phyloP scores from a whole-genome alignment of 768 basidiomycete genomes.

The Tulasnella sp. region DNA sequence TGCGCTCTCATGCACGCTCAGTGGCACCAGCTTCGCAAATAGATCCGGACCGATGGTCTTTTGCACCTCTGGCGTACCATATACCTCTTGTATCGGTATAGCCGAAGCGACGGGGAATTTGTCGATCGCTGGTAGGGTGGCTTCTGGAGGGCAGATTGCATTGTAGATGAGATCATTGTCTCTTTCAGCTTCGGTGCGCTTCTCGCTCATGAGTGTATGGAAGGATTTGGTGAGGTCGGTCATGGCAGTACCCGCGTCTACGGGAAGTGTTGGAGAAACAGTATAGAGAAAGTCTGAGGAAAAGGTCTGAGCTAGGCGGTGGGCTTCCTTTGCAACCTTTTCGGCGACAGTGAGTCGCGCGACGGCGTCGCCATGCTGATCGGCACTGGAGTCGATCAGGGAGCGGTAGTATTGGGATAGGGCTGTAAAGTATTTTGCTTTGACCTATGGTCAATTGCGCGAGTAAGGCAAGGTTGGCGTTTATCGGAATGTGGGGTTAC shows the following conservation, averaged over 20 bases:
- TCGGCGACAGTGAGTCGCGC: constrained; percentile 70
- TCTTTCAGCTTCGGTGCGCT: constrained; percentile 59
- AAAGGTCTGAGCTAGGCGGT: constrained; percentile 56
- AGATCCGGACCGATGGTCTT: constrained; percentile 89
- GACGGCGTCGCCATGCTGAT: constrained; percentile 80
- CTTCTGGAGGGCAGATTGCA: constrained; percentile 67
- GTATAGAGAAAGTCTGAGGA: constrained; percentile 56
- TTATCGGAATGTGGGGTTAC: constrained; percentile 18
- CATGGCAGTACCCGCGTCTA: constrained; percentile 73
- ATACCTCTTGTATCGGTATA: constrained; percentile 90
- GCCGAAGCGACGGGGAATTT: constrained; percentile 72
- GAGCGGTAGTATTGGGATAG: constrained; percentile 80
- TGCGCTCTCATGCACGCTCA: constrained; percentile 92
- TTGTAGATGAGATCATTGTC: constrained; percentile 99
- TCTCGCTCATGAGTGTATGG: constrained; percentile 62
- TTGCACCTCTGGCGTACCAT: constrained; percentile 80
- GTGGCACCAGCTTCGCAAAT: constrained; percentile 75
- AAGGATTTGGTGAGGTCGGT: constrained; percentile 78
- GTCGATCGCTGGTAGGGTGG: constrained; percentile 71
- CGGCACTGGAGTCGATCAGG: constrained; percentile 58
- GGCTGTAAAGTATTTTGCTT: constrained; percentile 81
- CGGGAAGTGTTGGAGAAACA: constrained; percentile 69
- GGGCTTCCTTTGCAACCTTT: constrained; percentile 70
- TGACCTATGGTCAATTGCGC: constrained; percentile 43
- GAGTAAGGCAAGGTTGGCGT: too few species aligned